Conservation (phyloP, 768 basidiomycete species). For the Lyophyllum semitale region DNA sequence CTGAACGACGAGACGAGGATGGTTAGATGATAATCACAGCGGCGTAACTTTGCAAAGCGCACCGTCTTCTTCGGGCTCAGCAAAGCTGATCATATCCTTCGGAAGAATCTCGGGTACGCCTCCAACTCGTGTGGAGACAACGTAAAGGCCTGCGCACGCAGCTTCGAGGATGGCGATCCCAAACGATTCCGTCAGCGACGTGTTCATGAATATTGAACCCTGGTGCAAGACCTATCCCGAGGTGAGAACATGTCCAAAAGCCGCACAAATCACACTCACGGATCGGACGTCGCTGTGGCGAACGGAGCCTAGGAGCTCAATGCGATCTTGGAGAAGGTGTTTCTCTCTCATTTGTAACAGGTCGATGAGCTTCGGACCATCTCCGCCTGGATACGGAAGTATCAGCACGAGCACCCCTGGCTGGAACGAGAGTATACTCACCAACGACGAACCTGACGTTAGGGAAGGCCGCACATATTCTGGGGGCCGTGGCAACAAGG, state of each 20-base stretch:
- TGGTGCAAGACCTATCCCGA: conserved; percentile 70
- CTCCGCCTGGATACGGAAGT: conserved; percentile 63
- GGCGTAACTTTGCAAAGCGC: conserved; percentile 15
- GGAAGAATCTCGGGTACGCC: conserved; percentile 96
- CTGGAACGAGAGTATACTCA: conserved; percentile 27
- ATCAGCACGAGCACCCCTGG: neutral
- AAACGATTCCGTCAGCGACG: conserved; percentile 94
- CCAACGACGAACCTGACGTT: conserved; percentile 90
- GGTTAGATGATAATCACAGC: neutral
- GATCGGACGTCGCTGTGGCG: conserved; percentile 80
- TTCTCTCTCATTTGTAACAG: conserved; percentile 95
- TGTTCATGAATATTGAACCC: conserved; percentile 93
- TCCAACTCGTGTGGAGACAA: conserved; percentile 92
- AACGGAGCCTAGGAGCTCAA: conserved; percentile 86
- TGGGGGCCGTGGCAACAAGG: conserved; percentile 88
- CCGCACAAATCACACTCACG: conserved; percentile 44
- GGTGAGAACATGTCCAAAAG: neutral
- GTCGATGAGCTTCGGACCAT: conserved; percentile 94
- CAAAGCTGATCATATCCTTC: conserved; percentile 93
- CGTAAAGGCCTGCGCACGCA: conserved; percentile 90
- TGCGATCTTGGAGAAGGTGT: conserved; percentile 84
- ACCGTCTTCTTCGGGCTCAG: conserved; percentile 94
- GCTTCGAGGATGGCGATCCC: conserved; percentile 98
- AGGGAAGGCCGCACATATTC: conserved; percentile 83
- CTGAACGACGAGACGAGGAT: conserved; percentile 37